A percentile compares a stretch with the other conserved stretches of the same genome.
These are phyloP conservation scores for Kitagawia praeruptora DNA, from an alignment of 129 eudicot species.

Conservation along the genomic window DNA sequence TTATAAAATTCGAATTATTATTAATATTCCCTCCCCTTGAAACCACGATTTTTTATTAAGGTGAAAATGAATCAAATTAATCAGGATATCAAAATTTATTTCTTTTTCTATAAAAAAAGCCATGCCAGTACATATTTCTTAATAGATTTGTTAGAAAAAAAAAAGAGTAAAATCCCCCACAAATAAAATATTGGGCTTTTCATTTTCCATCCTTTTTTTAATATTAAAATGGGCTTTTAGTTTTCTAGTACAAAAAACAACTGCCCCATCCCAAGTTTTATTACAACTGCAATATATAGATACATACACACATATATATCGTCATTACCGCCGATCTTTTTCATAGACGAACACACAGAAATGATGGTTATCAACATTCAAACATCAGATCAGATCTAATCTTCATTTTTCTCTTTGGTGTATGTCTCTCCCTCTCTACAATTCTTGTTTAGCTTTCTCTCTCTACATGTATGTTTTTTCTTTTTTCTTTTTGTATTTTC, in stretches of 20 bases:
- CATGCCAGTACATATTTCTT: too few relatives aligned
- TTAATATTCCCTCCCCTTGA: too few relatives aligned
- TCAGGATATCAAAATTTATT: too few relatives aligned
- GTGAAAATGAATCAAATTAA: too few relatives aligned
- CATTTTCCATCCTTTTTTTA: too few relatives aligned
- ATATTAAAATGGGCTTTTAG: not conserved
- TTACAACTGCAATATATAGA: not conserved
- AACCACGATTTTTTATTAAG: too few relatives aligned
- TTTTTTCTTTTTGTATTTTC: not conserved
- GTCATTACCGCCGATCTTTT: constrained; percentile 29
- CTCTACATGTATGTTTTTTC: not conserved
- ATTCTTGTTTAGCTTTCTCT: not conserved
- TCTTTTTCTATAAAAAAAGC: too few relatives aligned
- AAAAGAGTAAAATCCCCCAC: too few relatives aligned
- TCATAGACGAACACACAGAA: not conserved
- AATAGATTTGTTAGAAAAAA: too few relatives aligned
- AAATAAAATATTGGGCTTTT: not conserved
- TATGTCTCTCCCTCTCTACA: not conserved
- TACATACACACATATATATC: not conserved
- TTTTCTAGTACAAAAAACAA: not conserved
- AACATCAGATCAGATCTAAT: constrained; percentile 41
- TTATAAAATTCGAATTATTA: too few relatives aligned
- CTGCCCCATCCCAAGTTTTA: constrained; percentile 2
- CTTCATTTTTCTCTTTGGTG: not conserved
- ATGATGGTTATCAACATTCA: not conserved